phyloP scores from a whole-genome alignment of 176 grass and related monocot species.

The Chloris gayana region DNA sequence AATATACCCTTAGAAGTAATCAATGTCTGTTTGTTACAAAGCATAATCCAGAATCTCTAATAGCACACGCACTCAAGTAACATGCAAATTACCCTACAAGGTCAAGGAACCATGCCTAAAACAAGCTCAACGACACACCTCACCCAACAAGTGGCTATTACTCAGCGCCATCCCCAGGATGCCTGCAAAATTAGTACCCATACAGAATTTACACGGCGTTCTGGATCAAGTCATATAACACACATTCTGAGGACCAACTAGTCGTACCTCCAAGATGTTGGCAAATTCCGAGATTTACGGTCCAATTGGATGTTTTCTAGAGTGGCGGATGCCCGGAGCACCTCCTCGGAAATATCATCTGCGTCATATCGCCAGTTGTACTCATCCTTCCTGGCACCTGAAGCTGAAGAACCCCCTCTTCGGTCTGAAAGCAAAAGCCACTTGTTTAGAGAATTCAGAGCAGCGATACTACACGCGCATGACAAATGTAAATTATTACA shows the following conservation, averaged over 20 bases:
- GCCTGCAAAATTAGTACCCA: slow-evolving; percentile 32
- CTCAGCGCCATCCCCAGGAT: slow-evolving; percentile 44
- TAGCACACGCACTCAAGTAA: background rate
- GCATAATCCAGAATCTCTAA: background rate
- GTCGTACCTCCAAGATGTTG: slow-evolving; percentile 90
- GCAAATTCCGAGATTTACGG: slow-evolving; percentile 75
- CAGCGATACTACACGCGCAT: background rate
- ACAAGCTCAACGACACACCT: background rate
- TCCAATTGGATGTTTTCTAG: slow-evolving; percentile 86
- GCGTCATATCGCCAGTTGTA: slow-evolving; percentile 90
- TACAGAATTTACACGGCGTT: background rate
- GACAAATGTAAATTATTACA: background rate
- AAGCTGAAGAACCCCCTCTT: slow-evolving; percentile 58
- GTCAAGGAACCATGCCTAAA: background rate
- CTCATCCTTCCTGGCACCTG: slow-evolving; percentile 75
- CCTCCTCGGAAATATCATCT: slow-evolving; percentile 86
- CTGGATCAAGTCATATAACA: background rate
- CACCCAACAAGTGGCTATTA: background rate
- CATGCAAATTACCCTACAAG: background rate
- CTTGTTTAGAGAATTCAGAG: slow-evolving; percentile 18
- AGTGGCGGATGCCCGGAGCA: slow-evolving; percentile 69
- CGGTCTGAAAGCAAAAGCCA: slow-evolving; percentile 47
- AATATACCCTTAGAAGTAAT: no score
- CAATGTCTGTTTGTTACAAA: background rate
- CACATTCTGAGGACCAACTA: background rate